Conservation (phyloP, 2,329 filamentous ascomycete species). For the Colletotrichum sublineola region DNA sequence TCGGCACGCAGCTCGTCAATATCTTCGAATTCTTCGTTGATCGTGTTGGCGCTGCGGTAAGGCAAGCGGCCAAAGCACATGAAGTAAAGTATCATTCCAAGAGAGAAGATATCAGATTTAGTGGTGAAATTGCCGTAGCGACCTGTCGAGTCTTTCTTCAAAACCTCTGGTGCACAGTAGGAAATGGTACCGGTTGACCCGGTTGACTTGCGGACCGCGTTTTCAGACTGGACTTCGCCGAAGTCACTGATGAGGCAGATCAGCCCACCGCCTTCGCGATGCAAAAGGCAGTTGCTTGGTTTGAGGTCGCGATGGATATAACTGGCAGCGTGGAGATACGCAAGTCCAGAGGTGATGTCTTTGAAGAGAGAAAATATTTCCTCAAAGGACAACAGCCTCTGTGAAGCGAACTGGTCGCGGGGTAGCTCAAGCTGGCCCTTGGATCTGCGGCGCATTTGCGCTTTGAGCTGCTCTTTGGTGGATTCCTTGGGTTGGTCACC, state of each 20-base stretch:
- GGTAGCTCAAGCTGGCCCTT: constrained; percentile 79
- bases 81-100: constrained; percentile 99
- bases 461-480: constrained; percentile 89
- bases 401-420: constrained; percentile 57
- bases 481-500: constrained; percentile 72
- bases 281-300: constrained; percentile 93
- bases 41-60: constrained; percentile 84
- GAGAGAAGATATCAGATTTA: constrained; percentile 97
- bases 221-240: constrained; percentile 92
- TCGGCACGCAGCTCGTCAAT: constrained; percentile 86
- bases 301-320: constrained; percentile 98
- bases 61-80: constrained; percentile 94
- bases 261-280: constrained; percentile 78
- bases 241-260: constrained; percentile 96
- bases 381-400: constrained; percentile 75
- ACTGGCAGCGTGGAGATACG: constrained; percentile 89
- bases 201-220: constrained; percentile 85
- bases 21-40: constrained; percentile 93
- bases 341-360: constrained; percentile 92
- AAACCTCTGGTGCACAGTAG: constrained; percentile 95
- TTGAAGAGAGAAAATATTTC: constrained; percentile 98
- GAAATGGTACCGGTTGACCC: constrained; percentile 97
- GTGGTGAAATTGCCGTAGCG: constrained; percentile 93
- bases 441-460: constrained; percentile 85
- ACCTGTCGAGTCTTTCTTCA: constrained; percentile 77